A percentile compares a stretch with the other conserved stretches of the same genome.
These are phyloP conservation scores for Plantago coronopus DNA, from an alignment of 305 asterid species.

Conservation along the genomic window DNA sequence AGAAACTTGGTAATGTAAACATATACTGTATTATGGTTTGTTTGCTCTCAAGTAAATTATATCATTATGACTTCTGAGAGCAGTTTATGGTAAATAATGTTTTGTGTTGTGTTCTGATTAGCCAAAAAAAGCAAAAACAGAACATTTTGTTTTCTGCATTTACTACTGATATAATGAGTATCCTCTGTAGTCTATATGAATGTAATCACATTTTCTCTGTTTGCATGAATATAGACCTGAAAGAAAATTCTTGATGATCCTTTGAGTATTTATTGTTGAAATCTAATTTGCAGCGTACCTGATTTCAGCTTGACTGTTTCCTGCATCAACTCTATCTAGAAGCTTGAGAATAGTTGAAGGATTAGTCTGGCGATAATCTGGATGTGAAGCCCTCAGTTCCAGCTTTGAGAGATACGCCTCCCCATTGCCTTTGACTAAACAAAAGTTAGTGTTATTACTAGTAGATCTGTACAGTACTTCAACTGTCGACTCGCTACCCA, in stretches of 20 bases:
- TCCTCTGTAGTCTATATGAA: background rate
- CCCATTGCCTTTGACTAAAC: constrained; percentile 40
- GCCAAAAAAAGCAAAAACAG: too few species aligned
- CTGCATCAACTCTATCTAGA: constrained; percentile 44
- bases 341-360: constrained; percentile 39
- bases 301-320: constrained; percentile 33
- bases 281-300: constrained; percentile 31
- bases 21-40: too few species aligned
- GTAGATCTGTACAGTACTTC: constrained; percentile 50
- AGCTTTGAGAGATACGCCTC: constrained; percentile 44
- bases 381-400: constrained; percentile 40
- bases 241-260: background rate
- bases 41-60: too few species aligned
- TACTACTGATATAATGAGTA: too few species aligned
- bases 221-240: too few species aligned
- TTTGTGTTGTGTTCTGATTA: too few species aligned
- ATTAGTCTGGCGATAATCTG: constrained; percentile 32
- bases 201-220: too few species aligned
- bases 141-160: too few species aligned
- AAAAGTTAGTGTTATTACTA: constrained; percentile 40
- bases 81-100: too few species aligned
- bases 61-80: too few species aligned
- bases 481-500: constrained; percentile 18
- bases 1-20: too few species aligned
- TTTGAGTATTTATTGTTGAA: background rate